Evolutionary conservation across 2,329 filamentous ascomycete species (phyloP), one percentile per base, ranked within the genome.

Genomic region (Calonectria fujianensis): DNA sequence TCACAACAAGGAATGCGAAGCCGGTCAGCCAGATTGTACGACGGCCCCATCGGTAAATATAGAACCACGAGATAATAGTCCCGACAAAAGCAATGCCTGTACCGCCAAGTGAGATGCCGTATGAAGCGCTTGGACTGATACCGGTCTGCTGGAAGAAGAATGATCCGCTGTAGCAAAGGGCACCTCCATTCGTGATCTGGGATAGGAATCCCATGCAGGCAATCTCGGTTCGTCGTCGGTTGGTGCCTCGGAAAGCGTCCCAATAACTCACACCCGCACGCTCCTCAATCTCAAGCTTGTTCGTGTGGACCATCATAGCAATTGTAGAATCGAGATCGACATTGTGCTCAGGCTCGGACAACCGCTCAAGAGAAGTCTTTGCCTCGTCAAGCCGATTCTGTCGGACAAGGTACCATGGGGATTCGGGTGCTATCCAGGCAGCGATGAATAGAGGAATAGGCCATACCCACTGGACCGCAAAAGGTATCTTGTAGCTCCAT

Each of bases 131-230:
- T 37, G 82, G 73, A 39, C 81, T 73, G 64, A 88, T 84, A 63
- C 88, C 87, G 1, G 86, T 84, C 76, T 87, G 86, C 57, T 86
- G 83, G 82, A 88, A 88, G 81, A 89, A 89, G 82, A 87, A 89
- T 18, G 85, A 85, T 14, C 85, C 85, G 13, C 80, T 85, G 75
- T 88, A 87, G 78, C 84, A 85, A 32, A 87, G 81, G 18, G 85
- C 83, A 50, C 84, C 83, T 18, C 87, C 85, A 70, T 85, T 82
- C 7, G 85, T 85, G 76, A 87, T 86, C 74, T 89, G 88, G 1
- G 83, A 85, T 48, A 86, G 72, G 78, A 87, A 86, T 20, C 82
- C 77, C 82, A 86, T 83, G 77, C 84, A 85, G 31, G 85, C 85
- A 69, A 89, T 86, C 78, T 89, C 85, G 5, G 87, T 88, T 54